Percentiles rank a stretch among this genome's conserved stretches.
These are phyloP conservation scores for Powellomyces hirtus DNA, from an alignment of 192 early-diverging fungal species.

Conservation along the genomic window DNA sequence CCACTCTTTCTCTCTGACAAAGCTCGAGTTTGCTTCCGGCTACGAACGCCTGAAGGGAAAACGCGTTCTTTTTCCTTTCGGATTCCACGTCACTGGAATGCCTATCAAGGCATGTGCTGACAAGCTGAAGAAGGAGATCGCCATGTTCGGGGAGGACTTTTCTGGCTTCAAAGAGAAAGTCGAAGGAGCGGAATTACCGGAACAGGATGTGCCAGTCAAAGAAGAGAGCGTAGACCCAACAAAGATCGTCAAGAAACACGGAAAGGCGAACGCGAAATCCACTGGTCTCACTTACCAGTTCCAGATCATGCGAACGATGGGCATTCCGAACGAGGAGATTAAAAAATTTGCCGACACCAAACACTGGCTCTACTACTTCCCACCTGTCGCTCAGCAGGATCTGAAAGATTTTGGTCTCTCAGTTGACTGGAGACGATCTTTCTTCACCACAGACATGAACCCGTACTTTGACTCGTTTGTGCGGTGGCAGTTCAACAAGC, in stretches of 20 bases:
- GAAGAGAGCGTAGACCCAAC: conserved; percentile 51
- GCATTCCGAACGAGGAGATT: conserved; percentile 84
- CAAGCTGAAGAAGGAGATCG: conserved; percentile 80
- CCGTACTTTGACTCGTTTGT: conserved; percentile 98
- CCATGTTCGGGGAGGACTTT: conserved; percentile 79
- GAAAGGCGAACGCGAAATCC: conserved; percentile 87
- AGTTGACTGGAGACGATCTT: conserved; percentile 94
- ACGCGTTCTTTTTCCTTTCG: conserved; percentile 87
- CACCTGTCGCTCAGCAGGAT: conserved; percentile 80
- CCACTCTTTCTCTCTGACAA: conserved; percentile 94
- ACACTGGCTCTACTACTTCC: conserved; percentile 95
- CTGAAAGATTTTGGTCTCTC: conserved; percentile 62
- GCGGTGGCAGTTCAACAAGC: conserved; percentile 95
- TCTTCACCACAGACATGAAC: conserved; percentile 97
- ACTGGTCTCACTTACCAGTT: conserved; percentile 88
- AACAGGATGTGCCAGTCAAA: neutral
- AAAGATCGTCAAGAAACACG: conserved; percentile 69
- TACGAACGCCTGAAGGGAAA: conserved; percentile 94
- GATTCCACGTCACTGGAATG: conserved; percentile 99
- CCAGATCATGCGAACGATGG: conserved; percentile 91
- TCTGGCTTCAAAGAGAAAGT: conserved; percentile 36
- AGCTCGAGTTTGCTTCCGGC: conserved; percentile 92
- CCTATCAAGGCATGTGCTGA: conserved; percentile 96
- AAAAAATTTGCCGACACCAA: conserved; percentile 86
- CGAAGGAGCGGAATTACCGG: neutral